Evolutionary conservation across 371 early-diverging fungal genomes (phyloP), one percentile per base, ranked within the genome.

Genomic region (Blakeslea trispora): DNA sequence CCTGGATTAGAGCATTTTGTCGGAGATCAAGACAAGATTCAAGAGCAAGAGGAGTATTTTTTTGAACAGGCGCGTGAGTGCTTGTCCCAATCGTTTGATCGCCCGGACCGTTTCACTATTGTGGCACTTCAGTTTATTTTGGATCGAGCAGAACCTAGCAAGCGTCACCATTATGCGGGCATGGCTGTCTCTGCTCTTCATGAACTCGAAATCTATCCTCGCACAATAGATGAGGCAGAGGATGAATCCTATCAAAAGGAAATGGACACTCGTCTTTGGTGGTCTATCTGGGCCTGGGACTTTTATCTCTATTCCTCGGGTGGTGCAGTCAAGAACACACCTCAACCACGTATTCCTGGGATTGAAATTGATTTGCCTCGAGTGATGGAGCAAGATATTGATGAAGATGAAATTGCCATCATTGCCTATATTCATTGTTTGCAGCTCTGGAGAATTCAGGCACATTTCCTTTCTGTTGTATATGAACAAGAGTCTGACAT

Each of bases 241-340:
- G 68, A 70, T 43, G 72, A 71, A 35, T 64, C 69, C 0, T 75
- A 64, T 44, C 70, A 68, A 37, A 68, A 71, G 45, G 79, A 79
- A 49, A 67, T 74, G 65, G 79, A 79, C 44, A 75, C 79, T 23
- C 68, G 79, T 0, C 65, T 79, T 22, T 79, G 79, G 79, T 79
- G 79, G 79, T 75, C 57, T 54, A 70, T 65, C 0, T 79, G 79
- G 79, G 61, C 68, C 13, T 66, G 66, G 40, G 79, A 79, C 32
- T 68, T 79, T 45, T 75, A 64, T 45, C 64, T 70, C 19, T 74
- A 70, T 45, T 69, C 75, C 3, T 61, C 74, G 11, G 37, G 37
- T 21, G 75, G 76, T 6, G 50, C 63, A 1, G 63, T 68, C 6
- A 73, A 72, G 23, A 68, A 63, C 24, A 69, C 74, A 13, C 71